A percentile compares a stretch with the other conserved stretches of the same genome.
phyloP scores from a whole-genome alignment of 2,329 filamentous ascomycete species.

The Clonostachys solani region DNA sequence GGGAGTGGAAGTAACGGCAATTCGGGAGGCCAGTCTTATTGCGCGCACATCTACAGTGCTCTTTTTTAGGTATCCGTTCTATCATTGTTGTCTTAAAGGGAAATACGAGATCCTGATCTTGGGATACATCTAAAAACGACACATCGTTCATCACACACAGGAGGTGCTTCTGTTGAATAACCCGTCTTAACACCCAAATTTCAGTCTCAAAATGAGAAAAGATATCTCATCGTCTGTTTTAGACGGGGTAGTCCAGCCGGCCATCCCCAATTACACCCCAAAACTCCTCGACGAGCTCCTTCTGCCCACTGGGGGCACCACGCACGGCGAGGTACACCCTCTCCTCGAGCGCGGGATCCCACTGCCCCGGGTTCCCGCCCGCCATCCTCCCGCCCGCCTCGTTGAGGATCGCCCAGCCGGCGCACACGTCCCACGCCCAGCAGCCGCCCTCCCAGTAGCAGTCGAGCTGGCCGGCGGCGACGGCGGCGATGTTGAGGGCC shows the following conservation, averaged over 20 bases:
- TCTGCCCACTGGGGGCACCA: conserved; percentile 54
- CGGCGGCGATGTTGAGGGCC: conserved; percentile 69
- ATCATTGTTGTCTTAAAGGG: neutral
- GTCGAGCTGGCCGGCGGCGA: conserved; percentile 69
- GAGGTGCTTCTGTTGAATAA: neutral
- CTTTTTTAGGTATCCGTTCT: neutral
- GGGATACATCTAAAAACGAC: neutral
- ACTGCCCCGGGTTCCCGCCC: conserved; percentile 69
- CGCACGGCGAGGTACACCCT: conserved; percentile 60
- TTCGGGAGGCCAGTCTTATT: too few species aligned
- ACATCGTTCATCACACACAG: neutral
- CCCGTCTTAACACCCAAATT: neutral
- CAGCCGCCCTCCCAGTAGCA: conserved; percentile 80
- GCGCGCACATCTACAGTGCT: neutral
- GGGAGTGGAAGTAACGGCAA: too few species aligned
- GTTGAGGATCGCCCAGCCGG: conserved; percentile 70
- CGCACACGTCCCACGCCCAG: conserved; percentile 84
- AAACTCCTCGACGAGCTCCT: conserved; percentile 59
- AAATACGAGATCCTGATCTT: too few species aligned
- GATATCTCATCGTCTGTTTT: neutral
- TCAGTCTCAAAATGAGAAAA: neutral
- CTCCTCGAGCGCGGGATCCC: conserved; percentile 57
- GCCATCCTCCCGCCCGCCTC: conserved; percentile 74
- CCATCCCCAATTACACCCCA: conserved; percentile 56
- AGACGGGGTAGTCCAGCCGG: conserved; percentile 41